These are phyloP conservation scores for Hygrocybe coccinea DNA, from an alignment of 768 basidiomycete species.

Conservation along the genomic window DNA sequence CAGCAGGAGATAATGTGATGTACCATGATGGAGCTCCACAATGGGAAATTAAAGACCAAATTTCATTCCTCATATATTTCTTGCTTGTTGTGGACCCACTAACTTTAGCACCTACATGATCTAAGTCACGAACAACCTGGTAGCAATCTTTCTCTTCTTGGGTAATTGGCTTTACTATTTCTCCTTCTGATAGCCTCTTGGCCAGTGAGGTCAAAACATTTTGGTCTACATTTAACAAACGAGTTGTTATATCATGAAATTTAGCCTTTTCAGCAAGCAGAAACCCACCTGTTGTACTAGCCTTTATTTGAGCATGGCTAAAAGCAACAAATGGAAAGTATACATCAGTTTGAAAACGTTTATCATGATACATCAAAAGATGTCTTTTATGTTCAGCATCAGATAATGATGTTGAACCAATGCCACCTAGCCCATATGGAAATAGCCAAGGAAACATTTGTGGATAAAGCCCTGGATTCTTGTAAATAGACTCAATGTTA, in stretches of 20 bases:
- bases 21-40: constrained; percentile 25
- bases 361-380: constrained; percentile 36
- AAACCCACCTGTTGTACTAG: constrained; percentile 23
- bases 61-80: constrained; percentile 23
- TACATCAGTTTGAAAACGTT: constrained; percentile 34
- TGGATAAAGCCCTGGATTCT: constrained; percentile 28
- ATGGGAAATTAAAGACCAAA: constrained; percentile 18
- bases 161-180: constrained; percentile 22
- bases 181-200: constrained; percentile 19
- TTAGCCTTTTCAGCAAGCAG: constrained; percentile 21
- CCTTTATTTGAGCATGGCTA: constrained; percentile 37
- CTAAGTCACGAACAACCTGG: constrained; percentile 29
- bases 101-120: constrained; percentile 31
- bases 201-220: constrained; percentile 17
- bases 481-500: constrained; percentile 15
- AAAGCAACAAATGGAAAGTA: constrained; percentile 37
- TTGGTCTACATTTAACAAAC: constrained; percentile 21
- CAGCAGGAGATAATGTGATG: constrained; percentile 29
- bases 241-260: constrained; percentile 22
- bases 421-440: constrained; percentile 26
- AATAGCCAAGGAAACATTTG: constrained; percentile 34
- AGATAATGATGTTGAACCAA: constrained; percentile 14
- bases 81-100: constrained; percentile 24
- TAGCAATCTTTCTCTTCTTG: constrained; percentile 34
- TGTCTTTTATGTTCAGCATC: constrained; percentile 21